Conservation (phyloP, 768 basidiomycete species). For the Boletellus ananas region DNA sequence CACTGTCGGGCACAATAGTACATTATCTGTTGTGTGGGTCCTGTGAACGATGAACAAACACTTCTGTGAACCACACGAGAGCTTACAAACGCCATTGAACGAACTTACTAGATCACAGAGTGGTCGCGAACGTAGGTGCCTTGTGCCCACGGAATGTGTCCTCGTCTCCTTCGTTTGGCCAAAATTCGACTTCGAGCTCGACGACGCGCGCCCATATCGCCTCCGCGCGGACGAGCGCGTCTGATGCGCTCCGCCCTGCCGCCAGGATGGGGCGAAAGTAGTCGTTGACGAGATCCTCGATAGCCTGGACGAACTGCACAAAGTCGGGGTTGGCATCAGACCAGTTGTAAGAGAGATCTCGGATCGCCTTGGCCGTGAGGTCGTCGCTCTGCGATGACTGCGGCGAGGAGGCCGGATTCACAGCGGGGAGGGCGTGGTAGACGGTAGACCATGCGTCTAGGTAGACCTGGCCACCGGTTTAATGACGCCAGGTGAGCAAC, state of each 20-base stretch:
- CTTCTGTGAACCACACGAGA: no score
- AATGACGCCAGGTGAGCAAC: not conserved
- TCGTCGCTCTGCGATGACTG: conserved; percentile 1
- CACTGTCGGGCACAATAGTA: no score
- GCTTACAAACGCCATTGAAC: no score
- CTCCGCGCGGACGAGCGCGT: conserved; percentile 37
- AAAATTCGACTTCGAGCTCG: conserved; percentile 59
- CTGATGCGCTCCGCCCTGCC: conserved; percentile 4
- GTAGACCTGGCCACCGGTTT: conserved; percentile 47
- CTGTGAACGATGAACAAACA: no score
- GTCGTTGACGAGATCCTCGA: conserved; percentile 46
- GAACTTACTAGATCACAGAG: no score
- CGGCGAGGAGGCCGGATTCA: not conserved
- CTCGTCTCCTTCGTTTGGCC: conserved; percentile 47
- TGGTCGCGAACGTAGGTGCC: no score
- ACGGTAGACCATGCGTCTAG: conserved; percentile 65
- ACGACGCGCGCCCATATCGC: conserved; percentile 54
- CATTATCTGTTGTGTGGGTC: no score
- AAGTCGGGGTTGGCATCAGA: conserved; percentile 45
- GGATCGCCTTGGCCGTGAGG: conserved; percentile 32
- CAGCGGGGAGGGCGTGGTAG: conserved; percentile 10
- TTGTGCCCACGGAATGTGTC: conserved; percentile 1
- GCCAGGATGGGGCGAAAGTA: conserved; percentile 34
- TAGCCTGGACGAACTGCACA: conserved; percentile 46
- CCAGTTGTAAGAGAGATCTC: conserved; percentile 62